Conservation (phyloP, 2,329 filamentous ascomycete species). For the Ascochyta lentis region DNA sequence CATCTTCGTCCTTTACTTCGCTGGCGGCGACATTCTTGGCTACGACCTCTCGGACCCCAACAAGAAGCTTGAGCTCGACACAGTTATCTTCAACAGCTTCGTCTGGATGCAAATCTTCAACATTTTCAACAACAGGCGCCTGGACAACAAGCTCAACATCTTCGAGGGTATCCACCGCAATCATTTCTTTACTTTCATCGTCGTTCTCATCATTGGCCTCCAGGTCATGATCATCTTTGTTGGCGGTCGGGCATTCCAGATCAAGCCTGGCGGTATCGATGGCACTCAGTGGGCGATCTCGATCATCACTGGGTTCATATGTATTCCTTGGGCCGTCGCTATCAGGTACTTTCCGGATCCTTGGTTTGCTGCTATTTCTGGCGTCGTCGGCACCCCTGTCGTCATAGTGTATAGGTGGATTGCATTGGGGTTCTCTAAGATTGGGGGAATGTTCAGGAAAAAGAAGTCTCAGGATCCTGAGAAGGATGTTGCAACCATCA, state of each 20-base stretch:
- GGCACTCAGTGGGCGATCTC: constrained; percentile 68
- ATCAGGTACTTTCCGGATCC: constrained; percentile 61
- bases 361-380: constrained; percentile 35
- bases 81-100: constrained; percentile 72
- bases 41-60: constrained; percentile 53
- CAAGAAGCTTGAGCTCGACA: constrained; percentile 59
- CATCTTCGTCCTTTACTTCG: constrained; percentile 67
- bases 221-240: constrained; percentile 66
- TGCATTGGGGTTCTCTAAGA: constrained; percentile 13
- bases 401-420: constrained; percentile 30
- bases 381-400: constrained; percentile 30
- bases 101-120: constrained; percentile 79
- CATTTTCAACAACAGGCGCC: constrained; percentile 68
- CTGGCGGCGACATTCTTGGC: constrained; percentile 61
- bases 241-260: constrained; percentile 62
- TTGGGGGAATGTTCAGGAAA: constrained; percentile 27
- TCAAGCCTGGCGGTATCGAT: constrained; percentile 55
- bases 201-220: constrained; percentile 62
- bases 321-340: constrained; percentile 60
- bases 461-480: constrained; percentile 18
- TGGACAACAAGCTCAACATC: constrained; percentile 69
- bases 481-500: constrained; percentile 23
- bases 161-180: constrained; percentile 65
- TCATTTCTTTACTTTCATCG: constrained; percentile 65
- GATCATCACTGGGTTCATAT: constrained; percentile 58